Evolutionary conservation across 2,329 filamentous ascomycete species (phyloP), one percentile per base, ranked within the genome.

Genomic region (Fusarium redolens): DNA sequence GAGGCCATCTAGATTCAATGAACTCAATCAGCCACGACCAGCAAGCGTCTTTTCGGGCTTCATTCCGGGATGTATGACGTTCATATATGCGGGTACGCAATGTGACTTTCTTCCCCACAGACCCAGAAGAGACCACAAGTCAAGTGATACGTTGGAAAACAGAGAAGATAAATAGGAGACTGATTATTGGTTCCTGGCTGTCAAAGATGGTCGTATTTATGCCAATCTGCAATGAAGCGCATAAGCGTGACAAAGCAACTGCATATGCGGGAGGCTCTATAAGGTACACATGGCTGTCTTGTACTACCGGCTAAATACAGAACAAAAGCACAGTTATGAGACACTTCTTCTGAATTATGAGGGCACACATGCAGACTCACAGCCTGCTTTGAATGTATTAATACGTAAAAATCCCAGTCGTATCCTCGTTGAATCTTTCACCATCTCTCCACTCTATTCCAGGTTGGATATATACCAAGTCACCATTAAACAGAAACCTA

Each of bases 21-120:
- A 7, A 7, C 10, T 17, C 18, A 1, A 28, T 0, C 0, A 9
- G 4, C 14, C 8, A 6, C 33, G 3, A 38, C 22, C 13, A 40
- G 2, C 1, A 7, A 12, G 5, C 6, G 2, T 22, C 0, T 28
- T n/a, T 52, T 4, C 3, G 18, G 50, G 22, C 8, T 14, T n/a
- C 6, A 3, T 11, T 54, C 50, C 22, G 22, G 18, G 33, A 17
- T 28, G 33, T 9, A 40, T 54, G 50, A 38, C 33, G 22, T 40
- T 40, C 0, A n/a, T 1, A n/a, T 37, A 28, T 20, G 50, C 22
- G 35, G 25, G 4, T 9, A 54, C 1, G 12, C 13, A 17, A 40
- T 54, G 50, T 28, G 50, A 28, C 7, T 28, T 52, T 20, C 18
- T 38, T 28, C n/a, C 33, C 22, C 38, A 13, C 18, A 54, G 22